phyloP scores from a whole-genome alignment of 768 basidiomycete genomes.

The Clathrus columnatus region DNA sequence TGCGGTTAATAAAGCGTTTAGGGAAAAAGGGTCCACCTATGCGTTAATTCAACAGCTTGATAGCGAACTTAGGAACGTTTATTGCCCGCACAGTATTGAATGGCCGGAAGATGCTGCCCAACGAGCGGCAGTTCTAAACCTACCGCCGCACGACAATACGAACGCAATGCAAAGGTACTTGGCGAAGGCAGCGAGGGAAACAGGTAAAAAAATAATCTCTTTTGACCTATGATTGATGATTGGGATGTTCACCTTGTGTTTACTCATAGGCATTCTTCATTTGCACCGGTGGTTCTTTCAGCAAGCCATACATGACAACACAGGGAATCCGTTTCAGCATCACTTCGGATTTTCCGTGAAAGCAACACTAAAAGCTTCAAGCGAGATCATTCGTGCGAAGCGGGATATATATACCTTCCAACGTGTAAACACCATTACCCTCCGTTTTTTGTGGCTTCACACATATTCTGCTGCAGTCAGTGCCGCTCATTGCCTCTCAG shows the following conservation, averaged over 20 bases:
- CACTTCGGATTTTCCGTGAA: constrained; percentile 1
- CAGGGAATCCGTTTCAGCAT: constrained; percentile 5
- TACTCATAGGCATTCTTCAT: constrained; percentile 1
- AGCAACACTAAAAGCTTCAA: background rate
- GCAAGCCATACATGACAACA: background rate
- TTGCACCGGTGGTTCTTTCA: constrained; percentile 8
- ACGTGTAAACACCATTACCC: background rate
- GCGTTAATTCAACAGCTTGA: constrained; percentile 1
- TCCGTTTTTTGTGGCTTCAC: constrained; percentile 3
- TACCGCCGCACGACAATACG: background rate
- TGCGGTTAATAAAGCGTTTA: constrained; percentile 1
- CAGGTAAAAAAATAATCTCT: background rate
- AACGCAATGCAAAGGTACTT: constrained; percentile 1
- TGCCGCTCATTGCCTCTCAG: background rate
- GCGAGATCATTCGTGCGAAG: background rate
- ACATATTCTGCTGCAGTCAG: constrained; percentile 3
- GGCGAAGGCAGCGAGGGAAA: background rate
- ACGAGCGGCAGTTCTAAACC: background rate
- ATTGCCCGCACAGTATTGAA: background rate
- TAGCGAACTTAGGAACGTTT: background rate
- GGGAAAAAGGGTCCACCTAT: constrained; percentile 8
- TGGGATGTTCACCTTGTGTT: background rate
- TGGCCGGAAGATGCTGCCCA: constrained; percentile 2
- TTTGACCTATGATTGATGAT: no score
- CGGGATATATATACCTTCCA: constrained; percentile 3